These are phyloP conservation scores for Ustilago loliicola DNA, from an alignment of 1,284 basidiomycete species.

Conservation along the genomic window DNA sequence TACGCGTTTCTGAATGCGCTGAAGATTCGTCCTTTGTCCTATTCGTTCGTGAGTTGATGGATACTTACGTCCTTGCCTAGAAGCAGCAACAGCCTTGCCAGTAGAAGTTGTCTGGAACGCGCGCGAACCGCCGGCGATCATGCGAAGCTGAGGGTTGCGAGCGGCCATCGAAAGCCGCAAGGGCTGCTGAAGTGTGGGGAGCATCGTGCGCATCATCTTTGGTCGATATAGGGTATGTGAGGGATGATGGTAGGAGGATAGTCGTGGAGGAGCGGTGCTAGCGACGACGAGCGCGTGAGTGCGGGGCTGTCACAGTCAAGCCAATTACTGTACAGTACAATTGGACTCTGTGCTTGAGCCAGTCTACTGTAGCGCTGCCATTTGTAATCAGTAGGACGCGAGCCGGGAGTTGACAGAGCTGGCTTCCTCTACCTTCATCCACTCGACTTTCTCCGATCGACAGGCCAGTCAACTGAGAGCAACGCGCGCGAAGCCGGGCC, in stretches of 20 bases:
- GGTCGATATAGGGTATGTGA: background rate
- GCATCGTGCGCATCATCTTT: conserved; percentile 42
- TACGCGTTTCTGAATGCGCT: background rate
- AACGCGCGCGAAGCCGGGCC: conserved; percentile 13
- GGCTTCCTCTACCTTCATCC: conserved; percentile 18
- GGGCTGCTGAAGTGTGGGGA: conserved; percentile 50
- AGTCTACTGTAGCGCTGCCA: conserved; percentile 12
- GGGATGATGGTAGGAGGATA: background rate
- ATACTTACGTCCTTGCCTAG: conserved; percentile 55
- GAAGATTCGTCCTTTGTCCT: background rate
- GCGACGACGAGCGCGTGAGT: conserved; percentile 3
- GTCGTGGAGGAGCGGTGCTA: conserved; percentile 1
- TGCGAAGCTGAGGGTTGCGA: conserved; percentile 55
- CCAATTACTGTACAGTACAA: no score
- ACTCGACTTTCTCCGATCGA: conserved; percentile 35
- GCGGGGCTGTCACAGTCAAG: conserved; percentile 14
- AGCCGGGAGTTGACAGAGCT: no score
- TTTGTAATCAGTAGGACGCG: conserved; percentile 18
- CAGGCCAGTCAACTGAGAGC: conserved; percentile 1
- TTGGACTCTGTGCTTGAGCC: conserved; percentile 21
- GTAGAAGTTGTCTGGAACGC: conserved; percentile 50
- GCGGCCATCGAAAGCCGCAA: conserved; percentile 56
- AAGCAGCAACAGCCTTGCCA: conserved; percentile 40
- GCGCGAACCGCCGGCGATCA: conserved; percentile 58
- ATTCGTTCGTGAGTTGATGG: background rate